Conservation (phyloP, 495 filamentous ascomycete species). For the Lasiosphaeris hirsuta region DNA sequence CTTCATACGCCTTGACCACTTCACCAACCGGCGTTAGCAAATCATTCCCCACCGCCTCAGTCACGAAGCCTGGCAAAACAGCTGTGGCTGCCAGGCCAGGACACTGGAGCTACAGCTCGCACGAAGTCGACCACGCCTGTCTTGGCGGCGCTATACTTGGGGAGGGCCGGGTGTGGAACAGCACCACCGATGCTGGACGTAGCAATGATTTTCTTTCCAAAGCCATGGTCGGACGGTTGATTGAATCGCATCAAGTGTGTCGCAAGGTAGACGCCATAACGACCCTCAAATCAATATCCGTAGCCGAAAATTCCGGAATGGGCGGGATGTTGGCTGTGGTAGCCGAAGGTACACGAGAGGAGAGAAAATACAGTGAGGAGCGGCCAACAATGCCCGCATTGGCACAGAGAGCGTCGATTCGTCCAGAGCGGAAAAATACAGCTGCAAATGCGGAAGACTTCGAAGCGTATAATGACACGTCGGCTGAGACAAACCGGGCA, state of each 20-base stretch:
- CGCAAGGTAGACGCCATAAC: constrained; percentile 41
- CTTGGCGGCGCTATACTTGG: constrained; percentile 41
- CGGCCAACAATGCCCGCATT: constrained; percentile 44
- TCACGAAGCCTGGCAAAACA: constrained; percentile 36
- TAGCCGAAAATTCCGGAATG: constrained; percentile 31
- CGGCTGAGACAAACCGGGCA: constrained; percentile 28
- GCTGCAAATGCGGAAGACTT: constrained; percentile 32
- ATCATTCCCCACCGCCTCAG: constrained; percentile 32
- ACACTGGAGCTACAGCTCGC: constrained; percentile 25
- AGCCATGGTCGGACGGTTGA: constrained; percentile 23
- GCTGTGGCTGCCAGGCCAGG: constrained; percentile 36
- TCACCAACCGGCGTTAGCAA: constrained; percentile 33
- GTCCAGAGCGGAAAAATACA: constrained; percentile 32
- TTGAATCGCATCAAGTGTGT: constrained; percentile 45
- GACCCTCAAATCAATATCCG: constrained; percentile 42
- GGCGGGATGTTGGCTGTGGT: constrained; percentile 27
- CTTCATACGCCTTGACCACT: constrained; percentile 33
- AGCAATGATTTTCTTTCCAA: constrained; percentile 29
- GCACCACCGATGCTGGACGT: constrained; percentile 35
- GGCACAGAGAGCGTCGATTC: constrained; percentile 39
- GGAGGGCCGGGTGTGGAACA: constrained; percentile 35
- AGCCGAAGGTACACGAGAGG: not conserved
- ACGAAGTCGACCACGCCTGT: constrained; percentile 41
- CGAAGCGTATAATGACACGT: constrained; percentile 38
- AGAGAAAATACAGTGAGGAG: constrained; percentile 11